Base-by-base conservation (phyloP, 164 flowering plant genomes). In the Warburgia ugandensis region DNA sequence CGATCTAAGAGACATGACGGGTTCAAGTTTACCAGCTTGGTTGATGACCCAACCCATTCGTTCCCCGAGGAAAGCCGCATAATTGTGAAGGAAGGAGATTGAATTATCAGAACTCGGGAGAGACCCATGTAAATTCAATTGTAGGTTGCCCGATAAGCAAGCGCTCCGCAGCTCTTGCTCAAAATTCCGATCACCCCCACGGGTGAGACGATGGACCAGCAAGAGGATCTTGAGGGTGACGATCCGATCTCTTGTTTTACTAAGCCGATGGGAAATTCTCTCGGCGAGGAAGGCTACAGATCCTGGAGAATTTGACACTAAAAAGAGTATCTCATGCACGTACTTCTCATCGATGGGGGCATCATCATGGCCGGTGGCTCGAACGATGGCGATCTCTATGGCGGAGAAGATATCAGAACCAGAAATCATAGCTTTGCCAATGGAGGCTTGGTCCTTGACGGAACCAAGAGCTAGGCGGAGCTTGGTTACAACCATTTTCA, bases 141-240 rank as follows among this genome's bases (percentile, higher is more conserved):
- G 71, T 31, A 77, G 78, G 32, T 71, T 64, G 39, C 78, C 74
- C 3, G 70, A 67, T 4, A 49, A 46, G 33, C 65, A 55, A 0
- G 78, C 63, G 2, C 45, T 39, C 3, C 73, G 75, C 0, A 84
- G 65, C 52, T 75, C 76, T 36, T 71, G 78, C 63, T 78, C 83
- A 35, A 80, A 80, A 25, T 54, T 50, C 1, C 78, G 67, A 39
- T 77, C 77, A 12, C 87, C 87, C 1, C 85, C 92, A 3, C 73
- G 78, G 0, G 81, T 65, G 44, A 84, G 72, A 13, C 92, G 77
- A 26, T 84, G 92, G 19, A 80, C 62, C 10, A 84, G 60, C 27
- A 79, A 14, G 35, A 84, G 73, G 26, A 77, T 67, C 72, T 84
- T 84, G 64, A 80, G 74, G 22, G 87, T 85, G 0, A 84, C 92